Evolutionary conservation across 148 eudicot genomes (phyloP), one percentile per base, ranked within the genome.

Genomic region (Nyssa sinensis): DNA sequence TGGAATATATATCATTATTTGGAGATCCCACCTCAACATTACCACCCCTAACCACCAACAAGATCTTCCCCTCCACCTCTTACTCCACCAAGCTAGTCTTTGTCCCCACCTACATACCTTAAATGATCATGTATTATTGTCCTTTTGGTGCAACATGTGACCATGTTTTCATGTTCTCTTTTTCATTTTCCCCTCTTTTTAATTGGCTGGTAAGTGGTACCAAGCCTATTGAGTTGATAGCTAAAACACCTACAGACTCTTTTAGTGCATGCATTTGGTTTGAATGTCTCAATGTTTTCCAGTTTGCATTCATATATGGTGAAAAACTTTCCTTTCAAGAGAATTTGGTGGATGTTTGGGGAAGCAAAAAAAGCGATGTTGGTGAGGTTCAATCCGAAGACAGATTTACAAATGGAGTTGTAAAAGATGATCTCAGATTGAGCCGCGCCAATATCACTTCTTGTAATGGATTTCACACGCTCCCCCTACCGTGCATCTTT

Each of bases 381-480:
- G 97, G 97, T 92, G 91, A 79, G 94, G 97, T 92, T 92, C 97
- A 92, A 92, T 92, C 94, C 77, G 94, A 92, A 88, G 94, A 92
- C 88, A 86, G 81, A 85, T 88, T 90, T 91, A 89, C 87, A 23
- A 32, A 28, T 44, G 58, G 24, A 0, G 3, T 5, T 1, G 84
- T 87, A 87, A 84, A 67, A 65, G 83, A 74, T 85, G 91, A 92
- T 92, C 93, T 92, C 97, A 83, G 95, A 92, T 92, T 92, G 97
- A 92, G 97, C 97, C 97, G 95, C 93, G 97, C 97, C 97, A 92
- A 92, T 92, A 92, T 92, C 97, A 92, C 95, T 90, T 84, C 80
- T 75, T 12, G 29, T 0, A 2, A 53, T 72, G 5, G 37, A 28
- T 61, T 59, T 59, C 24, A 29, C 14, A 13, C 2, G 37, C 51